Evolutionary conservation across 768 basidiomycete genomes (phyloP).

Genomic region (Pleurotus giganteus): DNA sequence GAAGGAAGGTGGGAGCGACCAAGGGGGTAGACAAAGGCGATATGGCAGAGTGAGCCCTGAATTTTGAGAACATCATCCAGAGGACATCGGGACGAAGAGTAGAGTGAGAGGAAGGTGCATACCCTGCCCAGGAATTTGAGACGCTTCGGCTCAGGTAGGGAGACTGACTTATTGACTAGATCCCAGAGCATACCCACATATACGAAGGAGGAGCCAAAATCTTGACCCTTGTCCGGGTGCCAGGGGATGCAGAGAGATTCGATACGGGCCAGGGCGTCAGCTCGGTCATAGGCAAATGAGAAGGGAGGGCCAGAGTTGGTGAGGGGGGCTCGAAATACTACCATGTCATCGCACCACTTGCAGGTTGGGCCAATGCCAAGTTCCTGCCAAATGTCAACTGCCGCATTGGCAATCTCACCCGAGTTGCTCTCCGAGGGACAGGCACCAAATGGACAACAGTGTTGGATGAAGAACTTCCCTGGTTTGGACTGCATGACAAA

Average conservation of each 20-base stretch:
- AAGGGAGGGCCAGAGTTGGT: not conserved
- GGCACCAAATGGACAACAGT: constrained; percentile 18
- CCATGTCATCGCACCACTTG: constrained; percentile 22
- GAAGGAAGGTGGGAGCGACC: constrained; percentile 9
- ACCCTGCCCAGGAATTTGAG: constrained; percentile 19
- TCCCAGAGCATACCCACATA: constrained; percentile 32
- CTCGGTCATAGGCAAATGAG: not conserved
- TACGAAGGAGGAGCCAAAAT: constrained; percentile 14
- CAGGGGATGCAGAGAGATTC: not conserved
- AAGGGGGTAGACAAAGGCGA: constrained; percentile 17
- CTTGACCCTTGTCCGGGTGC: no score
- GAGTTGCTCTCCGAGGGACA: constrained; percentile 15
- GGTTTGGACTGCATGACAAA: constrained; percentile 18
- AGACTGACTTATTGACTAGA: constrained; percentile 19
- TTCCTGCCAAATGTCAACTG: constrained; percentile 11
- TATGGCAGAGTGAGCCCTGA: constrained; percentile 21
- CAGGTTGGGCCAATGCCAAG: constrained; percentile 6
- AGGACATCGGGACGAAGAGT: not conserved
- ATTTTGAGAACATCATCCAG: constrained; percentile 13
- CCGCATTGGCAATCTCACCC: constrained; percentile 16
- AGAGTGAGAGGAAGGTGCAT: constrained; percentile 10
- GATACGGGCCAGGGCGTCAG: not conserved
- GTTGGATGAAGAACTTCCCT: constrained; percentile 17
- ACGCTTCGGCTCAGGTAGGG: constrained; percentile 24
- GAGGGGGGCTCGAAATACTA: constrained; percentile 5